Conservation (phyloP, 306 rosid genomes). For the Sechiopsis laciniata region DNA sequence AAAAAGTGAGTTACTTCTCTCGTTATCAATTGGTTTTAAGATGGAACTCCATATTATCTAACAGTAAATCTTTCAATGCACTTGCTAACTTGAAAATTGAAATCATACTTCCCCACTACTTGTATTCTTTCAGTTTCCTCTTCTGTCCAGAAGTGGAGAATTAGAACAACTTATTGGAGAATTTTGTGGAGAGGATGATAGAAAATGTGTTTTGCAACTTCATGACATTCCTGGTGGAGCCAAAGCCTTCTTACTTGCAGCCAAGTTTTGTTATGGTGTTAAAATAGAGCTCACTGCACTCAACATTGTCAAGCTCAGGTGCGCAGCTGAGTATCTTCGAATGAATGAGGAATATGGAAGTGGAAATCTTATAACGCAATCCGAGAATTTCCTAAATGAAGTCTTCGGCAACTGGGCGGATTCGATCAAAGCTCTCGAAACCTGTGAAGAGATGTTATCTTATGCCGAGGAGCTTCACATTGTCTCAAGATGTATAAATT, state of each 20-base stretch:
- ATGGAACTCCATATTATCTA: too few species aligned
- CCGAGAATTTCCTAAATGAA: conserved; percentile 61
- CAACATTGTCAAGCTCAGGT: conserved; percentile 57
- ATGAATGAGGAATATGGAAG: conserved; percentile 79
- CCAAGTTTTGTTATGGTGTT: conserved; percentile 83
- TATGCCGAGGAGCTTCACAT: conserved; percentile 78
- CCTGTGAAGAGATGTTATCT: conserved; percentile 59
- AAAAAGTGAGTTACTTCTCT: too few species aligned
- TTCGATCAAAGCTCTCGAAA: conserved; percentile 62
- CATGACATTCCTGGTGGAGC: conserved; percentile 83
- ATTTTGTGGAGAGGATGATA: conserved; percentile 35
- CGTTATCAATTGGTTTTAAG: too few species aligned
- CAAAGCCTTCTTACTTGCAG: conserved; percentile 48
- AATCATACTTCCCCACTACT: not conserved
- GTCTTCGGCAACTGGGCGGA: conserved; percentile 66
- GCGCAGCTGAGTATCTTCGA: conserved; percentile 68
- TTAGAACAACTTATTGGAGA: conserved; percentile 54
- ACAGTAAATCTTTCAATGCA: not conserved
- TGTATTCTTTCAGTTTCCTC: conserved; percentile 58
- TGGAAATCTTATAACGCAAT: conserved; percentile 55
- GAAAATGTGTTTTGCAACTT: conserved; percentile 49
- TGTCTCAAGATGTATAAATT: conserved; percentile 62
- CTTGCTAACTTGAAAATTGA: not conserved
- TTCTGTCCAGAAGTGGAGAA: conserved; percentile 70
- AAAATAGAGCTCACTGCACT: conserved; percentile 63